Base-by-base conservation (phyloP, 805 yeast genomes). In the Spathaspora sp. region DNA sequence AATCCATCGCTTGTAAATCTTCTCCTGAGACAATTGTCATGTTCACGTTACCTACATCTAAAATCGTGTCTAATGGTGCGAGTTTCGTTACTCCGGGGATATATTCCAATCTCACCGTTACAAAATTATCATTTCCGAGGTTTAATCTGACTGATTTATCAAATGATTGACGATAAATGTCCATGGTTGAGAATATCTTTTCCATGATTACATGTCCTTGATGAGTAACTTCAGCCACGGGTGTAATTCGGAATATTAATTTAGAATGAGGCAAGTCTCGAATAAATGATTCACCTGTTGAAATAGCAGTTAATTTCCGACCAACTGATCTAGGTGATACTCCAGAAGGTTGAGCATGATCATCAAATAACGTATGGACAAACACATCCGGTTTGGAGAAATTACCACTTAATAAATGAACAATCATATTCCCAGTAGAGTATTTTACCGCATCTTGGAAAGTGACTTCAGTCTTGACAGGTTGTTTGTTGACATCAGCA, bases 251-350 rank as follows among this genome's bases (percentile, higher is more conserved):
- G 56, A 88, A 69, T 38, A 81, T 67, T 43, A 81, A 56, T 46
- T 67, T 72, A 38, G 91, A 85, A 62, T 86, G 76, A 42, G 79
- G 78, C 59, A 88, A 75, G 64, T 88, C 94, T 65, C 96, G 80
- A 47, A 88, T 74, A 57, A 87, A 87, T 0, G 80, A 80, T 53
- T 77, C 81, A 18, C 84, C 86, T 20, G 68, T 63, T n/a, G 81
- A 80, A 14, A 77, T 61, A 20, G 75, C 60, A 12, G 62, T 56
- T 29, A 87, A 64, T 11, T 55, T 62, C 48, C 77, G 76, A 31
- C 80, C 80, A 29, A 68, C 75, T 1, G 82, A 64, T 59, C 73
- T 78, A 10, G 79, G 65, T 0, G 87, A 70, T 7, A 75, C 73
- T 51, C 80, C 82, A 2, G 82, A 75, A 1, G 94, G 90, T 48